Conservation (phyloP, 2,329 filamentous ascomycete species). For the Grosmannia serpens region DNA sequence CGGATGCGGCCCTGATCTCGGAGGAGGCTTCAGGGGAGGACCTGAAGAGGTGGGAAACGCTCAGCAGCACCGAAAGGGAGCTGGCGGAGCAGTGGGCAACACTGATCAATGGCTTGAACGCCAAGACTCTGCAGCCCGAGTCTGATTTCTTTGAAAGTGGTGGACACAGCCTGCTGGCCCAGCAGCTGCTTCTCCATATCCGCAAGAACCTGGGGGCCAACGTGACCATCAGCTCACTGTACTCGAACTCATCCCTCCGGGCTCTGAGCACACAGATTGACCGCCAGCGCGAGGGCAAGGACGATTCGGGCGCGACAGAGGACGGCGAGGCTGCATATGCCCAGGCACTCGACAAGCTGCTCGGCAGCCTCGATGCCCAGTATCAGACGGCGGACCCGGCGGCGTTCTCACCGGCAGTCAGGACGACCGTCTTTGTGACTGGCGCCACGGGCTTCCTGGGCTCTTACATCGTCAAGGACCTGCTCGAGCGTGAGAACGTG, state of each 20-base stretch:
- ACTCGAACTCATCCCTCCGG: constrained; percentile 44
- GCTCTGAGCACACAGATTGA: constrained; percentile 37
- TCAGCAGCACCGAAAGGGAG: too few species aligned
- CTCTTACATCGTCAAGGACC: constrained; percentile 63
- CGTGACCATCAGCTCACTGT: constrained; percentile 60
- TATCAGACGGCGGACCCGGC: constrained; percentile 36
- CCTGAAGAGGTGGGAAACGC: not conserved
- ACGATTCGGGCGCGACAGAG: not conserved
- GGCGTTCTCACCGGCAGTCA: constrained; percentile 39
- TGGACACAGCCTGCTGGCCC: constrained; percentile 70
- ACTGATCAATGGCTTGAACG: too few species aligned
- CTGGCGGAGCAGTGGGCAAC: too few species aligned
- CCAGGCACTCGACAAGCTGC: not conserved
- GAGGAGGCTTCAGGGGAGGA: not conserved
- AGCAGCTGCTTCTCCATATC: constrained; percentile 66
- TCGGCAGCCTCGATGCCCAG: constrained; percentile 30
- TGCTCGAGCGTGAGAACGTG: constrained; percentile 50
- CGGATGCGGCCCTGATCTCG: constrained; percentile 52
- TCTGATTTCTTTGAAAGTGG: constrained; percentile 68
- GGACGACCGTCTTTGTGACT: constrained; percentile 37
- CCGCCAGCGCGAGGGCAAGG: constrained; percentile 1
- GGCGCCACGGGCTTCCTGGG: constrained; percentile 87
- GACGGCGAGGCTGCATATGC: not conserved
- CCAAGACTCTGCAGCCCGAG: constrained; percentile 33
- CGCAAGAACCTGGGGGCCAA: constrained; percentile 29